These are phyloP conservation scores for Sordariomycetes sp. DNA, from an alignment of 2,329 filamentous ascomycete species.

Conservation along the genomic window DNA sequence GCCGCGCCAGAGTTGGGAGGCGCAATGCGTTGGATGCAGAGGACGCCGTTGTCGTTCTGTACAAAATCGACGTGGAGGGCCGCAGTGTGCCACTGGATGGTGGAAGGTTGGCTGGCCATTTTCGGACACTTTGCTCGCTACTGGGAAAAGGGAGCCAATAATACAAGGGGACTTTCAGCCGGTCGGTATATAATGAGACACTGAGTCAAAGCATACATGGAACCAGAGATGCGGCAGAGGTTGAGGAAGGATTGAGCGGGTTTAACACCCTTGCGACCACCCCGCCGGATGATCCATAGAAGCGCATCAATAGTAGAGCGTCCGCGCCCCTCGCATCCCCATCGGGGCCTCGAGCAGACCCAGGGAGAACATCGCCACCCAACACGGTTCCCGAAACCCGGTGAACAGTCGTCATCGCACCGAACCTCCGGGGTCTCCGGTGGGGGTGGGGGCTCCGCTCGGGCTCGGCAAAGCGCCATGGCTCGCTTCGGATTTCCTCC, in stretches of 20 bases:
- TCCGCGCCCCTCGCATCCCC: no score
- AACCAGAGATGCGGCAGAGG: no score
- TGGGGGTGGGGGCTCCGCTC: background rate
- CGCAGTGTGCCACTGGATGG: background rate
- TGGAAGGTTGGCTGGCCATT: background rate
- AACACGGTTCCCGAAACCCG: no score
- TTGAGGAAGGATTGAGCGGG: no score
- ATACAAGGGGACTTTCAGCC: background rate
- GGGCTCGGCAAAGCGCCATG: background rate
- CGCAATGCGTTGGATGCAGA: background rate
- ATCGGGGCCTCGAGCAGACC: no score
- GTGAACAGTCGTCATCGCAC: no score
- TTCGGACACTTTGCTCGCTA: background rate
- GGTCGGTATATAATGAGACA: no score
- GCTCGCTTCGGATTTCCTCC: background rate
- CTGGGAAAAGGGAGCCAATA: background rate
- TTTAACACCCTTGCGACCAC: background rate
- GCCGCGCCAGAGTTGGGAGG: background rate
- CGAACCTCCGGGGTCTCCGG: background rate
- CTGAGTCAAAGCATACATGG: no score
- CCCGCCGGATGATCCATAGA: background rate
- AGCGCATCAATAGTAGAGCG: no score
- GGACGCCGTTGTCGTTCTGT: background rate
- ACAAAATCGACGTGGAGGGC: background rate
- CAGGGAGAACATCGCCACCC: no score